Percentiles rank a stretch among this genome's conserved stretches.
phyloP scores from a whole-genome alignment of 805 yeast species.

The Yamadazyma takamatsuzukensis region DNA sequence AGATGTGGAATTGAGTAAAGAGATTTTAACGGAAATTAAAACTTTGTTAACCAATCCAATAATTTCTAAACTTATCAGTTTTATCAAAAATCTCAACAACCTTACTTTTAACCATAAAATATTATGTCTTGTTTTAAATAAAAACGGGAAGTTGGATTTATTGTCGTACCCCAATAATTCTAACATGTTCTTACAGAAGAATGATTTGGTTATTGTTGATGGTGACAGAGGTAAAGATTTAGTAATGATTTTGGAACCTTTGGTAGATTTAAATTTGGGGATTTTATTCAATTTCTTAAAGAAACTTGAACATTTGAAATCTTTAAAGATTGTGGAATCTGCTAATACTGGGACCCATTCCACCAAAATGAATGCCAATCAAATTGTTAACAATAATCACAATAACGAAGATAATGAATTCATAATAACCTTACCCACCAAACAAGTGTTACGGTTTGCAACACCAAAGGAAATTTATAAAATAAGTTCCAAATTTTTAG shows the following conservation, averaged over 20 bases:
- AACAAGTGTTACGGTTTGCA: conserved; percentile 73
- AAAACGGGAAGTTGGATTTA: conserved; percentile 67
- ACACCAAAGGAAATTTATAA: conserved; percentile 66
- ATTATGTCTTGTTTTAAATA: conserved; percentile 50
- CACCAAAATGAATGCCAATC: conserved; percentile 29
- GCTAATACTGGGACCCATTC: conserved; percentile 35
- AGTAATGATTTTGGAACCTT: conserved; percentile 68
- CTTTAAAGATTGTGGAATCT: conserved; percentile 35
- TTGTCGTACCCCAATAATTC: conserved; percentile 64
- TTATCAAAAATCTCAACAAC: conserved; percentile 39
- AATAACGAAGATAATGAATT: conserved; percentile 56
- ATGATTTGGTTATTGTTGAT: conserved; percentile 73
- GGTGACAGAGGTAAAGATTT: conserved; percentile 84
- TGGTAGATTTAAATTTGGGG: conserved; percentile 60
- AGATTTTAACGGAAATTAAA: conserved; percentile 25
- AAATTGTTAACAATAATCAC: conserved; percentile 32
- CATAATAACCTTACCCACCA: conserved; percentile 66
- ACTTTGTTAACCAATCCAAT: conserved; percentile 23
- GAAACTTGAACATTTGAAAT: conserved; percentile 64
- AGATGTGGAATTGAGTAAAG: conserved; percentile 21
- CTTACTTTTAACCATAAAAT: conserved; percentile 38
- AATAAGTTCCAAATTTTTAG: conserved; percentile 59
- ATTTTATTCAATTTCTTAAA: conserved; percentile 69
- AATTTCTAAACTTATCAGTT: conserved; percentile 29
- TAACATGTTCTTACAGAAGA: conserved; percentile 51